These are phyloP conservation scores for Gaertneriomyces semiglobifer DNA, from an alignment of 192 early-diverging fungal genomes.

Conservation along the genomic window DNA sequence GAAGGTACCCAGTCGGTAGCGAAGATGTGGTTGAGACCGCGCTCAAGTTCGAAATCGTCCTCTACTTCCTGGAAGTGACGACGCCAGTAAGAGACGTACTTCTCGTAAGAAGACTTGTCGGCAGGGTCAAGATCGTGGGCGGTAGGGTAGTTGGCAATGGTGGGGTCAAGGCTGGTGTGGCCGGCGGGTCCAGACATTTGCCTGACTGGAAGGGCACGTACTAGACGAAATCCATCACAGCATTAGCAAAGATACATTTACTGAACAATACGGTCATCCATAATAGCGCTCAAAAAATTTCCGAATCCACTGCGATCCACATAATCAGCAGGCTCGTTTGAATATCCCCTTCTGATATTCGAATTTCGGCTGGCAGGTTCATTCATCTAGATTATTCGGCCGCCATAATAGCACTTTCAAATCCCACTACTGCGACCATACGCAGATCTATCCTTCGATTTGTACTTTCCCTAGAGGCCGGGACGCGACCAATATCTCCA, in stretches of 20 bases:
- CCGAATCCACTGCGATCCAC: too few relatives aligned
- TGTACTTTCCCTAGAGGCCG: too few relatives aligned
- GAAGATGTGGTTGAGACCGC: slow-evolving; percentile 97
- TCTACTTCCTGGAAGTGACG: slow-evolving; percentile 60
- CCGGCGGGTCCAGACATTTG: slow-evolving; percentile 11
- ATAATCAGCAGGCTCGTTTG: too few relatives aligned
- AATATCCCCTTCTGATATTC: too few relatives aligned
- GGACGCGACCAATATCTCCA: too few relatives aligned
- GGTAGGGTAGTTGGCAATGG: slow-evolving; percentile 29
- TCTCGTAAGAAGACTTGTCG: slow-evolving; percentile 48
- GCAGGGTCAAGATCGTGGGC: slow-evolving; percentile 50
- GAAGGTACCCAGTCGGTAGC: slow-evolving; percentile 92
- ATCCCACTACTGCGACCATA: too few relatives aligned
- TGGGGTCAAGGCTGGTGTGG: slow-evolving; percentile 26
- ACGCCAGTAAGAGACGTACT: slow-evolving; percentile 51
- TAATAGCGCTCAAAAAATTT: not conserved
- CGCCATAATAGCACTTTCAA: too few relatives aligned
- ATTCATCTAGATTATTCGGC: too few relatives aligned
- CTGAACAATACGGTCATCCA: not conserved
- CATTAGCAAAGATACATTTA: not conserved
- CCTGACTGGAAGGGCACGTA: not conserved
- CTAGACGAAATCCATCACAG: not conserved
- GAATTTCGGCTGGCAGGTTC: too few relatives aligned
- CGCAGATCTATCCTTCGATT: too few relatives aligned
- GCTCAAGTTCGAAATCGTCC: slow-evolving; percentile 96